Evolutionary conservation across 805 yeast genomes (phyloP).

Genomic region (Saccharomycopsis sp.): DNA sequence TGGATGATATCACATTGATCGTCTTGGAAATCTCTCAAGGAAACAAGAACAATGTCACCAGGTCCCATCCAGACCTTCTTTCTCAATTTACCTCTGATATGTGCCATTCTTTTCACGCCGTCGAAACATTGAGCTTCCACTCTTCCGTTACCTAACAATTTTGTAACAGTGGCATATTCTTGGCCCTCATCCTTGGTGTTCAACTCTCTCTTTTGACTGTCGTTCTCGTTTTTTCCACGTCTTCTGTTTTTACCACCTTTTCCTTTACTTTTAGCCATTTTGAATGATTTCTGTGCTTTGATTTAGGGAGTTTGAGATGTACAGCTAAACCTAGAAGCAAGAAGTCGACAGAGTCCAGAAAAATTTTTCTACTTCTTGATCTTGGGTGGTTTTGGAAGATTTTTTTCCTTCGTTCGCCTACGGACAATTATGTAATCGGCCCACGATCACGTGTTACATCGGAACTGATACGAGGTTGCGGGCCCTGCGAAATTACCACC

Average conservation of each 20-base stretch:
- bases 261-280: conserved; percentile 72
- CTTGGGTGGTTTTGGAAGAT: background rate
- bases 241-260: conserved; percentile 86
- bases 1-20: conserved; percentile 97
- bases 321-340: too few relatives aligned
- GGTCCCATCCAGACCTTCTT: conserved; percentile 99
- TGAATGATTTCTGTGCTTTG: conserved; percentile 18
- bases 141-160: conserved; percentile 98
- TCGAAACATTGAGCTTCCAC: conserved; percentile 94
- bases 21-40: conserved; percentile 97
- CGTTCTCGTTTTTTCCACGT: conserved; percentile 96
- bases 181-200: conserved; percentile 91
- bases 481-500: too few relatives aligned
- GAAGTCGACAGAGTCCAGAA: background rate
- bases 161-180: conserved; percentile 96
- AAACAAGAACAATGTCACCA: conserved; percentile 94
- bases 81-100: conserved; percentile 97
- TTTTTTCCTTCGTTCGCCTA: background rate
- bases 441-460: too few relatives aligned
- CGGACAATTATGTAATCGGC: background rate
- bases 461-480: too few relatives aligned
- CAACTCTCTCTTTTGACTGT: conserved; percentile 89
- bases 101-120: conserved; percentile 90
- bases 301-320: background rate
- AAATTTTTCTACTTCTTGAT: background rate